Evolutionary conservation across 202 grass and related monocot genomes (phyloP).

Genomic region (Brachypodium distachyon): DNA sequence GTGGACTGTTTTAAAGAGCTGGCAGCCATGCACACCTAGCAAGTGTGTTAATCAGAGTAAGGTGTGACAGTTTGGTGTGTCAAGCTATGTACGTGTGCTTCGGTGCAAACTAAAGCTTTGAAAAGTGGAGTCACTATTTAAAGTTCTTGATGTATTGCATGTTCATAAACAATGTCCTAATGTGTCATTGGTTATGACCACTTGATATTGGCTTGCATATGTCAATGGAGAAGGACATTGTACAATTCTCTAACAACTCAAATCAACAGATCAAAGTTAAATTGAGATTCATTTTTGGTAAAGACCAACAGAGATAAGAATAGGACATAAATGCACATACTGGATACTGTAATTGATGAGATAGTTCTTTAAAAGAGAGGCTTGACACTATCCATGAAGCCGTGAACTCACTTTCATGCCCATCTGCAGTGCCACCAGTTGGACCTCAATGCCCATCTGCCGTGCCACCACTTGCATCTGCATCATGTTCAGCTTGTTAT

Average conservation of each 20-base stretch:
- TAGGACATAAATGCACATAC: not conserved
- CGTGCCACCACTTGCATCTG: constrained; percentile 10
- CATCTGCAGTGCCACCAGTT: constrained; percentile 28
- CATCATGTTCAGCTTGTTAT: constrained; percentile 72
- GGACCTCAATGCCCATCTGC: too few relatives aligned
- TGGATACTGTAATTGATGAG: too few relatives aligned
- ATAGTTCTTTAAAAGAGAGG: too few relatives aligned
- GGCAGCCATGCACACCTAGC: too few relatives aligned
- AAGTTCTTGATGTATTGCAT: too few relatives aligned
- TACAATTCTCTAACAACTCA: not conserved
- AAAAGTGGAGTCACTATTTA: not conserved
- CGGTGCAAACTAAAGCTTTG: not conserved
- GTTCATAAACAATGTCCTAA: not conserved
- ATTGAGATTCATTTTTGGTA: not conserved
- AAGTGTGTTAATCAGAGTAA: too few relatives aligned
- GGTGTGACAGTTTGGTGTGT: too few relatives aligned
- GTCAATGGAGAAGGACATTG: not conserved
- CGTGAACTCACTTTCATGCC: constrained; percentile 35
- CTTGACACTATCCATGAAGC: not conserved
- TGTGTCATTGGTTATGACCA: not conserved
- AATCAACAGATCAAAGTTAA: too few relatives aligned
- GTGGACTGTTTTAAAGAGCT: too few relatives aligned
- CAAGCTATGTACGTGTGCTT: too few relatives aligned
- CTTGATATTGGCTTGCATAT: not conserved
- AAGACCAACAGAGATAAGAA: not conserved